phyloP scores from a whole-genome alignment of 495 filamentous ascomycete species.

The Neurospora sp. region DNA sequence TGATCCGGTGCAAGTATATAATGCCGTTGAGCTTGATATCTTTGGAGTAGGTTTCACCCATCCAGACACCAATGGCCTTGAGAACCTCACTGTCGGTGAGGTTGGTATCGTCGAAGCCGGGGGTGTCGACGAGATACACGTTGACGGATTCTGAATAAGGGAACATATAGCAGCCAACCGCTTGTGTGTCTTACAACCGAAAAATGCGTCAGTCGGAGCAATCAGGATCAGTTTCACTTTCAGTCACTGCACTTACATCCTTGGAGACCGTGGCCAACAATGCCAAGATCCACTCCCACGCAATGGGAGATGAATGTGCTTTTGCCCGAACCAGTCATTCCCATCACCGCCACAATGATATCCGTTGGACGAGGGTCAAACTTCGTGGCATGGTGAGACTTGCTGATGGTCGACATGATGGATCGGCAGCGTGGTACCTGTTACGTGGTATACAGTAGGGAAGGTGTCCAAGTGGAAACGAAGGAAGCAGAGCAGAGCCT shows the following conservation, averaged over 20 bases:
- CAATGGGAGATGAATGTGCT: constrained; percentile 7
- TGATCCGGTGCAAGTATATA: constrained; percentile 39
- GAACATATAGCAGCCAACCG: neutral
- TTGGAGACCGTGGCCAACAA: neutral
- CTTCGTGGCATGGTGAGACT: neutral
- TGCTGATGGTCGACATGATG: neutral
- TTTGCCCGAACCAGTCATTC: constrained; percentile 6
- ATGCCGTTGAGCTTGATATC: constrained; percentile 18
- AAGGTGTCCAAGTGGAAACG: neutral
- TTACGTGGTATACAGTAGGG: neutral
- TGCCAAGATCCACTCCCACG: neutral
- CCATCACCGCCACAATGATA: constrained; percentile 4
- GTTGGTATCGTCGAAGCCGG: constrained; percentile 32
- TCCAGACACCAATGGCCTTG: constrained; percentile 17
- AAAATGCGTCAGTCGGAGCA: neutral
- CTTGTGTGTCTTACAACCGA: neutral
- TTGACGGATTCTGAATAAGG: neutral
- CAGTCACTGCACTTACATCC: neutral
- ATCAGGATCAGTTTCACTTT: neutral
- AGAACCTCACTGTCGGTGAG: constrained; percentile 28
- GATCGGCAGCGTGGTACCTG: neutral
- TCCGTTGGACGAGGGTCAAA: neutral
- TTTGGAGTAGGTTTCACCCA: constrained; percentile 6
- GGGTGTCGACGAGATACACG: constrained; percentile 29
- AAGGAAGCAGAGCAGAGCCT: neutral